Base-by-base conservation (phyloP, 2,329 filamentous ascomycete genomes). In the Aquanectria penicillioides region DNA sequence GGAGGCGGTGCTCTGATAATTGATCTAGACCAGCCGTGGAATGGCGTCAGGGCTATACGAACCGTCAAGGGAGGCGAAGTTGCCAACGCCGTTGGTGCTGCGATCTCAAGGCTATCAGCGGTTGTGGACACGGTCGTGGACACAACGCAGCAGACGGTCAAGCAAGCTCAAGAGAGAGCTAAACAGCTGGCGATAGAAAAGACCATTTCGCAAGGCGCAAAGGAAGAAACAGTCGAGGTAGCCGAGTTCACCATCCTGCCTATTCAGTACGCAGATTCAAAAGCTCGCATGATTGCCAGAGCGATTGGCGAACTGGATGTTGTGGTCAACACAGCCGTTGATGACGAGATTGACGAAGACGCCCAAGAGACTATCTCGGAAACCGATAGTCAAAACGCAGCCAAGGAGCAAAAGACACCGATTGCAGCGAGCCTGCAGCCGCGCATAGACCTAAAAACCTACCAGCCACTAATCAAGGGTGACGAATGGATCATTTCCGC, bases 51-150 rank as follows among this genome's bases (percentile, higher is more conserved):
- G 70, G 5, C 70, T 72, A 46, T 79, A 70, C 63, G 76, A 71
- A 59, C 59, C 0, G 48, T 55, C 1, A 62, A 62, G 3, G 52
- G 57, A 4, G 47, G 46, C 3, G 80, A 81, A 5, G 79, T 83
- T 1, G 80, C 78, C 2, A 83, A 82, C 57, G 80, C 81, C 0
- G 80, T 83, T 4, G 81, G 81, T 4, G 80, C 80, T 12, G 80
- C 80, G 2, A 80, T 80, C 60, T 77, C 79, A 13, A 70, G 75
- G 59, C 78, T 81, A 2, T 78, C 72, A 20, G 29, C 36, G 5
- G 34, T 40, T 9, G 40, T 54, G 7, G 40, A 54, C 12, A 43
- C 47, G 0, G 54, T 61, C 17, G 48, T 57, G 10, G 36, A 51
- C 9, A 12, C 44, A 2, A 36, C 38, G 5, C 31, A 57, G 11